Evolutionary conservation across 2,329 filamentous ascomycete genomes (phyloP), one percentile per base, ranked within the genome.

Genomic region (Stagonosporopsis chrysanthemi): DNA sequence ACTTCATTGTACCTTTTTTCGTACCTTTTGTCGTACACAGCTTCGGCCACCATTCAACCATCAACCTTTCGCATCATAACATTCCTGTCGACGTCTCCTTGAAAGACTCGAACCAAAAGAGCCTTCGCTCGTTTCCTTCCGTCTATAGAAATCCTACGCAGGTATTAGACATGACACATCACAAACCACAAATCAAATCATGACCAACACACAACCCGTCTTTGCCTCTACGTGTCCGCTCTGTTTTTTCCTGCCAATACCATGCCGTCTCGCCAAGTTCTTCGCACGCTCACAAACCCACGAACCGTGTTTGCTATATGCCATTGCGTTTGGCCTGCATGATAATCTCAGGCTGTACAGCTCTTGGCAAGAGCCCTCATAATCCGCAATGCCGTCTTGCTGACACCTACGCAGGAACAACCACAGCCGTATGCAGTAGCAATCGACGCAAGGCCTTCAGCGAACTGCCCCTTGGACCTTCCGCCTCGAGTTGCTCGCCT

Each of bases 111-210:
- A 24, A 23, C 7, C 29, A 42, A 36, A 38, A 51, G 29, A 51
- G 41, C 23, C n/a, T 4, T 19, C 23, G 35, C 38, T 57, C 28
- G 28, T 36, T 26, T 24, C 3, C 24, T 12, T 11, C 38, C 19
- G 48, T 57, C 54, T 57, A 57, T 57, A 52, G 54, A 57, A 57
- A 57, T 39, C 54, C 54, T 57, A 57, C 22, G 26, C 26, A 52
- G 54, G 54, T 57, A 17, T 48, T 57, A 40, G 54, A 57, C 43
- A 52, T 14, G 2, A 39, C 31, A 48, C 44, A 43, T 24, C 12
- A 48, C 24, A 44, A 39, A 12, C 3, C 29, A 31, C 29, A 31
- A 31, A 28, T 28, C 28, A 31, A 4, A 29, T 24, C 15, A 39
- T 41, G n/a, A 11, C 23, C 5, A 40, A 24, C 15, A 6, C 33